Evolutionary conservation across 768 basidiomycete species (phyloP).

Genomic region (Boletus sensibilis): DNA sequence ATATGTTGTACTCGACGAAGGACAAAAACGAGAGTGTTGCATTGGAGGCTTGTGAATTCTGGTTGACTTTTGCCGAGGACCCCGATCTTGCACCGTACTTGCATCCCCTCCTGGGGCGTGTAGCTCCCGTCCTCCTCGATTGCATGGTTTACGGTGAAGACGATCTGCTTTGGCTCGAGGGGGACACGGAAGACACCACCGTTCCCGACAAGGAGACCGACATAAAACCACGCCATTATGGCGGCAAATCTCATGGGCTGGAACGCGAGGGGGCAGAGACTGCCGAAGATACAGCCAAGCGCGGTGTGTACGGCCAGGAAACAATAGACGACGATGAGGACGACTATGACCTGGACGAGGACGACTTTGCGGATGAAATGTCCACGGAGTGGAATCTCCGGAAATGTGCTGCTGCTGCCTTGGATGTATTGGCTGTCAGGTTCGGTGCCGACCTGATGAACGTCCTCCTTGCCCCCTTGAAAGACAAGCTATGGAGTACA

Average conservation of each 20-base stretch:
- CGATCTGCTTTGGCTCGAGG: conserved; percentile 93
- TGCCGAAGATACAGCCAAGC: conserved; percentile 38
- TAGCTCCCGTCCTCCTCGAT: conserved; percentile 92
- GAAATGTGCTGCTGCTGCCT: conserved; percentile 96
- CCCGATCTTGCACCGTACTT: conserved; percentile 81
- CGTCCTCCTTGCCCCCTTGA: conserved; percentile 83
- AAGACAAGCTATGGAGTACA: conserved; percentile 87
- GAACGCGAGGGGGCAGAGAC: conserved; percentile 61
- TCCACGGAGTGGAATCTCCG: conserved; percentile 98
- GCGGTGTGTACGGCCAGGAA: conserved; percentile 77
- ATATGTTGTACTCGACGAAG: conserved; percentile 98
- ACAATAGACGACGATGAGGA: conserved; percentile 84
- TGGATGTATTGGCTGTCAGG: conserved; percentile 94
- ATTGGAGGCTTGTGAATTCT: conserved; percentile 98
- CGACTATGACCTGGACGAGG: conserved; percentile 82
- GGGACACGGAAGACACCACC: conserved; percentile 81
- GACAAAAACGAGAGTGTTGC: conserved; percentile 97
- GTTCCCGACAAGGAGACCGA: conserved; percentile 94
- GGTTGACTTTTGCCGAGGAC: conserved; percentile 98
- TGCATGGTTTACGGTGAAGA: conserved; percentile 98
- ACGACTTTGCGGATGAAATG: conserved; percentile 90
- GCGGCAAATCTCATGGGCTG: conserved; percentile 78
- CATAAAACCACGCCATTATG: conserved; percentile 95
- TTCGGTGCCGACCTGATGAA: conserved; percentile 89
- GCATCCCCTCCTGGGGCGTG: conserved; percentile 83